Conservation (phyloP, 495 filamentous ascomycete genomes). For the Lophiotrema nucula region DNA sequence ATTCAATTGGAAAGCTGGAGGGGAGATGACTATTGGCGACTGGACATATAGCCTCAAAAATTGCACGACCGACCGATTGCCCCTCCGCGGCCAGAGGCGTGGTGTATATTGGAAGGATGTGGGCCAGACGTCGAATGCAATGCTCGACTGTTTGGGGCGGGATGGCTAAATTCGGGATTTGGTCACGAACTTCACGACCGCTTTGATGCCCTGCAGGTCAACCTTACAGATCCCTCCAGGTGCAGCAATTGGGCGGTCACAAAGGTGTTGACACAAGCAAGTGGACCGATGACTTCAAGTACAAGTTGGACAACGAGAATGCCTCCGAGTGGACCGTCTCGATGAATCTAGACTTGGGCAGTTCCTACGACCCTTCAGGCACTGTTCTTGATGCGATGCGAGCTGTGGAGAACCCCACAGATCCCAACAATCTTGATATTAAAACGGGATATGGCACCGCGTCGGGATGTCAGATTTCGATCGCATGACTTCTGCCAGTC, state of each 20-base stretch:
- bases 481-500: too few relatives aligned
- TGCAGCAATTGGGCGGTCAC: not conserved
- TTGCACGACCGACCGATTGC: constrained; percentile 10
- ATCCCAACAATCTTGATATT: too few relatives aligned
- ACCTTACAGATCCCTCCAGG: not conserved
- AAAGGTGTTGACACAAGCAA: not conserved
- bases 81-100: not conserved
- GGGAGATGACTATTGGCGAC: not conserved
- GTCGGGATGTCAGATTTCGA: too few relatives aligned
- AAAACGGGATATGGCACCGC: too few relatives aligned
- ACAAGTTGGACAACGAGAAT: constrained; percentile 8
- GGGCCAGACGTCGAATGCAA: not conserved
- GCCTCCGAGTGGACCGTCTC: constrained; percentile 12
- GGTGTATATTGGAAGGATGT: constrained; percentile 2
- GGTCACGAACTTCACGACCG: not conserved
- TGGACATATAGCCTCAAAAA: constrained; percentile 8
- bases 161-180: constrained; percentile 6
- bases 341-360: too few relatives aligned
- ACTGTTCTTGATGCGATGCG: too few relatives aligned
- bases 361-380: too few relatives aligned
- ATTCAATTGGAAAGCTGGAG: constrained; percentile 19
- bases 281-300: constrained; percentile 1
- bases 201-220: not conserved
- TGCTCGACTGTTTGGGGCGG: constrained; percentile 7
- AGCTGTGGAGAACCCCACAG: too few relatives aligned